Evolutionary conservation across 768 basidiomycete genomes (phyloP), one percentile per base, ranked within the genome.

Genomic region (Holtermanniella nyarrowii): DNA sequence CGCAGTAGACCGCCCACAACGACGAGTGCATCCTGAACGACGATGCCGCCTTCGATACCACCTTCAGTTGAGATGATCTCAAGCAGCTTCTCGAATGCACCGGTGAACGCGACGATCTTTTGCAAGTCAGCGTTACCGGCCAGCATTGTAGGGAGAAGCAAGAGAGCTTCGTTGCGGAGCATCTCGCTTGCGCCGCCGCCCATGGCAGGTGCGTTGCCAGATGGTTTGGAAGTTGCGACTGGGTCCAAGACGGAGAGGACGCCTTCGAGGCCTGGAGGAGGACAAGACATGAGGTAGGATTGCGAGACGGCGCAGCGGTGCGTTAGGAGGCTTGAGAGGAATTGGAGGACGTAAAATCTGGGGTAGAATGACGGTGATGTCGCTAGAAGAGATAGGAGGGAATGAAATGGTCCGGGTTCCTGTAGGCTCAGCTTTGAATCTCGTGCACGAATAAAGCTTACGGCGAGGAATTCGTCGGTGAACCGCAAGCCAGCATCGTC

Each of bases 81-180:
- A 74, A 97, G 89, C 25, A 99, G 78, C 66, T 85, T 88, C 75
- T 99, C 95, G 63, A 99, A 97, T 1, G 86, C 87, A 18, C 95
- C 90, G 60, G 90, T 89, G 61, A 99, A 99, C 0, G 91, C 89
- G 42, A 97, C 80, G 25, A 96, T 82, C 72, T 96, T 97, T 66
- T 96, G 93, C 27, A 99, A 86, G 68, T 96, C 88, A 26, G 86
- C 80, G 60, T 86, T 96, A 60, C 90, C 85, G 0, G 82, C 80
- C 31, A 85, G 80, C 13, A 99, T 76, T 4, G 81, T 75, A 55
- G 91, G 86, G 26, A 90, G 77, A 73, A 91, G 81, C 14, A 82
- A 76, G 37, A 95, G 80, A 21, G 82, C 84, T 78, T 96, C 88
- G 73, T 60, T 70, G 20, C 66, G 49, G 23, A 71, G 43, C 68